A percentile compares a stretch with the other conserved stretches of the same genome.
Evolutionary conservation across 768 basidiomycete species (phyloP).

Genomic region (Artomyces pyxidatus): DNA sequence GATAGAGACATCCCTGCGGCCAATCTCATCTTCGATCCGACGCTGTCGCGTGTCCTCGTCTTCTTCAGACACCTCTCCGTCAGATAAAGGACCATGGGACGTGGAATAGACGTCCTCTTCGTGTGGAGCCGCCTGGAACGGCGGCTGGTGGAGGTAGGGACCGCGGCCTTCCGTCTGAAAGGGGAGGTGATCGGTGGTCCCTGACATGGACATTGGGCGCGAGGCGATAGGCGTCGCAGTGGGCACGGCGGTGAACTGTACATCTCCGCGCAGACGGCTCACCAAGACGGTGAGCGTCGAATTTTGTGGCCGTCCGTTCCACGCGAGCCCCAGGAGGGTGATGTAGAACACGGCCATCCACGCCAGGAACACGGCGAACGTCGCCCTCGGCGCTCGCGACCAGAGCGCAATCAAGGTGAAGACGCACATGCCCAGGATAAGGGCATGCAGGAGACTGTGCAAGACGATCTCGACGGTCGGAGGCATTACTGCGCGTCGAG

Average conservation of each 20-base stretch:
- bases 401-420: conserved; percentile 54
- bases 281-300: conserved; percentile 49
- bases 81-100: conserved; percentile 36
- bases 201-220: conserved; percentile 32
- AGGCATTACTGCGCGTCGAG: conserved; percentile 27
- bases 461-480: conserved; percentile 30
- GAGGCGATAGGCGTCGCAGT: conserved; percentile 29
- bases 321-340: conserved; percentile 44
- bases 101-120: conserved; percentile 36
- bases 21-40: conserved; percentile 77
- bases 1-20: conserved; percentile 75
- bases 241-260: conserved; percentile 19
- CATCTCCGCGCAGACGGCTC: conserved; percentile 32
- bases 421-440: conserved; percentile 50
- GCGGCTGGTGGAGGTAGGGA: conserved; percentile 65
- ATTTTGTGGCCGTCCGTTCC: conserved; percentile 45
- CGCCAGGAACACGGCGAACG: conserved; percentile 57
- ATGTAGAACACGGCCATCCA: conserved; percentile 56
- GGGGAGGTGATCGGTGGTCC: conserved; percentile 33
- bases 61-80: conserved; percentile 47
- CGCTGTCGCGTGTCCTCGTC: conserved; percentile 70
- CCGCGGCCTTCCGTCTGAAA: conserved; percentile 38
- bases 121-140: conserved; percentile 39
- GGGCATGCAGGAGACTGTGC: conserved; percentile 46
- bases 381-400: conserved; percentile 41